Conservation (phyloP, 164 flowering plant genomes). For the Umbilicus rupestris region DNA sequence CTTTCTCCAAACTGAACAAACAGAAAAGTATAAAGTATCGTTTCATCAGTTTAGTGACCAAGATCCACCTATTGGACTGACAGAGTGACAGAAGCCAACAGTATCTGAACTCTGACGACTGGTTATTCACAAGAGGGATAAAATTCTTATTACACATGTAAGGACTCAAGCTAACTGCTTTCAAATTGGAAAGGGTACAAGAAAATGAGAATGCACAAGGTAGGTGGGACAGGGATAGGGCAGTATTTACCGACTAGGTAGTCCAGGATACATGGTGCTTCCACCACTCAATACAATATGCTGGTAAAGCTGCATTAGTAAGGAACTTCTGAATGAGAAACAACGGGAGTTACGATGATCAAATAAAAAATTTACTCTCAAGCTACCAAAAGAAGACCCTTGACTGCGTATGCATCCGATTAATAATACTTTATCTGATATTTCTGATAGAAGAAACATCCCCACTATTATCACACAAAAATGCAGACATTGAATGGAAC, state of each 20-base stretch:
- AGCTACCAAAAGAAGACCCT: neutral
- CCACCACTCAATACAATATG: constrained; percentile 98
- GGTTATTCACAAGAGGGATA: neutral
- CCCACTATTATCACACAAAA: neutral
- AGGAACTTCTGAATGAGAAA: neutral
- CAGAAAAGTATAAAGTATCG: neutral
- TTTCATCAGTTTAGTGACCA: neutral
- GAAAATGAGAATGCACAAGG: neutral
- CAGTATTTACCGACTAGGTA: constrained; percentile 81
- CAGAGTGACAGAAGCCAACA: neutral
- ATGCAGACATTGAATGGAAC: neutral
- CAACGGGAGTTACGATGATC: neutral
- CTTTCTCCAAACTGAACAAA: constrained; percentile 76
- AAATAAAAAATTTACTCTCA: neutral
- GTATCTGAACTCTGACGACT: neutral
- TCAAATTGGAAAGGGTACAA: neutral
- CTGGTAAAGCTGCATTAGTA: constrained; percentile 79
- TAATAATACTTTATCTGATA: neutral
- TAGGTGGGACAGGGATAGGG: too few relatives aligned
- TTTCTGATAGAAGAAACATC: neutral
- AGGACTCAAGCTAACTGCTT: neutral
- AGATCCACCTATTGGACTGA: neutral
- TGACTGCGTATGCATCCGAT: neutral
- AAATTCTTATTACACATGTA: too few relatives aligned
- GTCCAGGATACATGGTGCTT: constrained; percentile 98